These are phyloP conservation scores for Cystofilobasidium macerans DNA, from an alignment of 768 basidiomycete genomes.

Conservation along the genomic window DNA sequence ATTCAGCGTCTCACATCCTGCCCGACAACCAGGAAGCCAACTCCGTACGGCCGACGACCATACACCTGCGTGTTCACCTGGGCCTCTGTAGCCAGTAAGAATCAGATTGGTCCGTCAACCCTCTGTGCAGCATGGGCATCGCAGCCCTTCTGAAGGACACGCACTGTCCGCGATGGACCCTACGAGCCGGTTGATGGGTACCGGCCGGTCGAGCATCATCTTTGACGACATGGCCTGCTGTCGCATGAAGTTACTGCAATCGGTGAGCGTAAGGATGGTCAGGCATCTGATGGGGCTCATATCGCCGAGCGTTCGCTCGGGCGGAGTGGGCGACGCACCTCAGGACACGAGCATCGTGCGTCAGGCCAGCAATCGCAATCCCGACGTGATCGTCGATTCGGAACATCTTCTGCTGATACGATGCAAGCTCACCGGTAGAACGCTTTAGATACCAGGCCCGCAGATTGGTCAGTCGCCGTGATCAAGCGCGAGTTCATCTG, in stretches of 20 bases:
- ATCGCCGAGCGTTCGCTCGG: neutral
- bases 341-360: constrained; percentile 91
- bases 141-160: constrained; percentile 36
- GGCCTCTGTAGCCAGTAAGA: constrained; percentile 53
- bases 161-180: constrained; percentile 86
- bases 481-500: neutral
- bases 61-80: constrained; percentile 99
- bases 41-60: constrained; percentile 91
- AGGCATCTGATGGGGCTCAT: neutral
- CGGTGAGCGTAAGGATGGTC: neutral
- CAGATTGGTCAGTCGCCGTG: no score
- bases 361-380: constrained; percentile 98
- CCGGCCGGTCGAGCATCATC: constrained; percentile 89
- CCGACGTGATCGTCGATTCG: constrained; percentile 98
- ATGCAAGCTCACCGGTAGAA: constrained; percentile 92
- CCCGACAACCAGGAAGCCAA: constrained; percentile 95
- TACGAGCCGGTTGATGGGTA: constrained; percentile 88
- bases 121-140: neutral
- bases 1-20: constrained; percentile 50
- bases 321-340: constrained; percentile 68
- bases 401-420: constrained; percentile 99
- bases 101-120: neutral
- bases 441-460: no score
- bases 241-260: constrained; percentile 87
- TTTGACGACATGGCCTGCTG: constrained; percentile 92